A percentile compares a stretch with the other conserved stretches of the same genome.
Conservation (phyloP, 257 asterid species). For the Cynanchum wilfordii region DNA sequence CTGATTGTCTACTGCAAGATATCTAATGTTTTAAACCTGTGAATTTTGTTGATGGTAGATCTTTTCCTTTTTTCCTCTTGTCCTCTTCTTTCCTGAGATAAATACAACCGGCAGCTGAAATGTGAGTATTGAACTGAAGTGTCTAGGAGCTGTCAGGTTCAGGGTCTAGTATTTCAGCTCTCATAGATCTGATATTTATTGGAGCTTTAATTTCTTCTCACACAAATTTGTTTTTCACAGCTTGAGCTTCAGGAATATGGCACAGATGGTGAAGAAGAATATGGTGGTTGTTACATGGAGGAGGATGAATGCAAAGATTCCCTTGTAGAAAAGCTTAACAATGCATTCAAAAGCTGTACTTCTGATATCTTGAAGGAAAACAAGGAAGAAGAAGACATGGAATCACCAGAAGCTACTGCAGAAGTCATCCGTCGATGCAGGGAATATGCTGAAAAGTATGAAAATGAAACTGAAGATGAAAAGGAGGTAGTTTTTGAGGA, state of each 20-base stretch:
- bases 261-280: constrained; percentile 52
- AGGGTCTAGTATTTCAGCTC: background rate
- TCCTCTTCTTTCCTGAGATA: background rate
- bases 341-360: constrained; percentile 42
- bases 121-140: background rate
- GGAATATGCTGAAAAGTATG: constrained; percentile 72
- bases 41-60: background rate
- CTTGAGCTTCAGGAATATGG: constrained; percentile 84
- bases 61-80: background rate
- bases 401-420: constrained; percentile 51
- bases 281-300: constrained; percentile 32
- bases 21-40: background rate
- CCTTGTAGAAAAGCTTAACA: constrained; percentile 57
- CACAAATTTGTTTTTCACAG: constrained; percentile 31
- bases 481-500: constrained; percentile 52
- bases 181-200: background rate
- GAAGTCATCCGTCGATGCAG: constrained; percentile 57
- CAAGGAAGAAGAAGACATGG: constrained; percentile 32
- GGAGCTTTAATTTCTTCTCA: constrained; percentile 17
- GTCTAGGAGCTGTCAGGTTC: background rate
- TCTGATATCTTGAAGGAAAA: constrained; percentile 28
- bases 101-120: background rate
- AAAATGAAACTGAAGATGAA: constrained; percentile 39
- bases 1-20: background rate
- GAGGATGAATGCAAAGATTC: constrained; percentile 48